Percentiles rank a stretch among this genome's conserved stretches.
These are phyloP conservation scores for Lasiodiplodia sp. DNA, from an alignment of 2,329 filamentous ascomycete species.

Conservation along the genomic window DNA sequence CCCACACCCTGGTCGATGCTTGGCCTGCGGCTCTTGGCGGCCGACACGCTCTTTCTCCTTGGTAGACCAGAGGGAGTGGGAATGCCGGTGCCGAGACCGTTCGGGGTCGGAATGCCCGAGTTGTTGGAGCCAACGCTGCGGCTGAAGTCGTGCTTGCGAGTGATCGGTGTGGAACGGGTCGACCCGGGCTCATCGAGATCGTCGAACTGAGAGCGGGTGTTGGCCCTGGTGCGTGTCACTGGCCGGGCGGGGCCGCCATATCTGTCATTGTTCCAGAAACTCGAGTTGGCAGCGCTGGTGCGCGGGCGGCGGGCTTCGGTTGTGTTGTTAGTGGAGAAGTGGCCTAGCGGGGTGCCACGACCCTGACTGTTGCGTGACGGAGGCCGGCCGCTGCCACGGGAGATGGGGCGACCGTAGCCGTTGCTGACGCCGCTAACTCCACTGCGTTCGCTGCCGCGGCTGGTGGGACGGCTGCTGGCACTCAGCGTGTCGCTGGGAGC, in stretches of 20 bases:
- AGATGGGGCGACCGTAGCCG: slow-evolving; percentile 18
- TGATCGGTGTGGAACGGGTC: slow-evolving; percentile 40
- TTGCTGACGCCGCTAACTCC: slow-evolving; percentile 55
- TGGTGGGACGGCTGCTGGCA: slow-evolving; percentile 70
- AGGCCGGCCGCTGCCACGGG: slow-evolving; percentile 20
- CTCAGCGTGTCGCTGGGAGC: slow-evolving; percentile 43
- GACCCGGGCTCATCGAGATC: slow-evolving; percentile 16
- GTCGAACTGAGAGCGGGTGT: slow-evolving; percentile 23
- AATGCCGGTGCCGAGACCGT: slow-evolving; percentile 53
- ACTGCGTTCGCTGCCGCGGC: slow-evolving; percentile 65
- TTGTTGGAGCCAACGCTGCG: slow-evolving; percentile 49
- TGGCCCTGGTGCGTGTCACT: slow-evolving; percentile 22
- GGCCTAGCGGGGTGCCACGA: slow-evolving; percentile 18
- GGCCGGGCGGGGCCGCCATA: slow-evolving; percentile 20
- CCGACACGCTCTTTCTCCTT: slow-evolving; percentile 55
- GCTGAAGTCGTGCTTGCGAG: slow-evolving; percentile 57
- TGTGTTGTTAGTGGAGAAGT: slow-evolving; percentile 16
- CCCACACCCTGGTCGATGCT: slow-evolving; percentile 41
- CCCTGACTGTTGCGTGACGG: slow-evolving; percentile 14
- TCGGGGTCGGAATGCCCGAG: slow-evolving; percentile 52
- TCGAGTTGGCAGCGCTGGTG: slow-evolving; percentile 39
- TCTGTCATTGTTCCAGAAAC: slow-evolving; percentile 15
- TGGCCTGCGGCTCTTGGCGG: slow-evolving; percentile 46
- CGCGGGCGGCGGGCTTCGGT: slow-evolving; percentile 38
- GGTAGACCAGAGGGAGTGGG: slow-evolving; percentile 57